phyloP scores from a whole-genome alignment of 2,329 filamentous ascomycete genomes.

The Penicillium capsulatum region DNA sequence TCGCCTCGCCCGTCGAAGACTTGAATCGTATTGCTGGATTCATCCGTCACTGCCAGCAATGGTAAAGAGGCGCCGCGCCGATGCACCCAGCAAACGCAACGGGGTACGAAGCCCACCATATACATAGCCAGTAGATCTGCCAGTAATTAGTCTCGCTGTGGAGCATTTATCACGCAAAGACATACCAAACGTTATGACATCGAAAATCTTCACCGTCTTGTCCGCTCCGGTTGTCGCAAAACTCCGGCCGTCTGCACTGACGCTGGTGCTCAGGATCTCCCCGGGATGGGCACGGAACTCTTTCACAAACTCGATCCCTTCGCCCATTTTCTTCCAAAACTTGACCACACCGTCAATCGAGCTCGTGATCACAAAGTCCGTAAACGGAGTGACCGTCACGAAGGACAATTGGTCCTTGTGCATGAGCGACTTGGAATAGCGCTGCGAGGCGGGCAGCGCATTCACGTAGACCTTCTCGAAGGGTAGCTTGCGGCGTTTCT shows the following conservation, averaged over 20 bases:
- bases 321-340: conserved; percentile 95
- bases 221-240: conserved; percentile 77
- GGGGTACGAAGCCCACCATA: conserved; percentile 68
- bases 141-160: conserved; percentile 1
- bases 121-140: conserved; percentile 76
- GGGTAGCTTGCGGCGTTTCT: conserved; percentile 83
- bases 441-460: conserved; percentile 72
- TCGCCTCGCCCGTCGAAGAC: conserved; percentile 91
- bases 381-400: conserved; percentile 79
- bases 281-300: conserved; percentile 89
- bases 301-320: conserved; percentile 95
- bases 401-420: conserved; percentile 93
- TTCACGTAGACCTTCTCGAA: conserved; percentile 95
- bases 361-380: conserved; percentile 92
- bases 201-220: conserved; percentile 52
- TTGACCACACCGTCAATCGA: conserved; percentile 96
- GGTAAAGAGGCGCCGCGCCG: conserved; percentile 81
- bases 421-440: conserved; percentile 96
- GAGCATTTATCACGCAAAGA: conserved; percentile 1
- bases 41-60: conserved; percentile 76
- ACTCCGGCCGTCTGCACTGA: conserved; percentile 84
- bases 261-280: conserved; percentile 76
- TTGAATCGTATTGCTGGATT: conserved; percentile 65
- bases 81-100: conserved; percentile 88
- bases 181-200: conserved; percentile 70